Conservation (phyloP, 371 early-diverging fungal species). For the Actinomortierella ambigua region DNA sequence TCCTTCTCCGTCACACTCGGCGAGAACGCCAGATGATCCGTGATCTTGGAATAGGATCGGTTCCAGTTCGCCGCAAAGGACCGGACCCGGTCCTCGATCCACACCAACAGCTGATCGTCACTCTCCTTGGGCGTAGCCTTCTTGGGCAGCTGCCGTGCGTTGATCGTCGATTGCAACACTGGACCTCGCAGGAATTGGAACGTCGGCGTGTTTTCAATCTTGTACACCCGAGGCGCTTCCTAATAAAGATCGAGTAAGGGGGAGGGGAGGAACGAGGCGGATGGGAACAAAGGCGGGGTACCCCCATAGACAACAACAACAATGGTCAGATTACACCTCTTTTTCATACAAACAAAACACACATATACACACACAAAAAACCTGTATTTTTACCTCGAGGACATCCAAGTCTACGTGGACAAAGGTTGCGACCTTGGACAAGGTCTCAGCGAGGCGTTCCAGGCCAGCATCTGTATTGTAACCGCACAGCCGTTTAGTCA, state of each 20-base stretch:
- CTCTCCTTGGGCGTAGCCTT: slow-evolving; percentile 28
- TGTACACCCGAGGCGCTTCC: slow-evolving; percentile 29
- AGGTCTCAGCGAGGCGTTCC: slow-evolving; percentile 27
- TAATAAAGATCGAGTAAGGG: slow-evolving; percentile 1
- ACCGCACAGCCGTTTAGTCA: background rate
- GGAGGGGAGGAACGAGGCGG: background rate
- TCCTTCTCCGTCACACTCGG: slow-evolving; percentile 35
- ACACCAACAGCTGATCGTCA: slow-evolving; percentile 33
- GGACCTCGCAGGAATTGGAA: slow-evolving; percentile 35
- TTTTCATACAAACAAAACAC: too few relatives aligned
- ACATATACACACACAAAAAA: too few relatives aligned
- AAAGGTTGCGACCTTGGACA: slow-evolving; percentile 26
- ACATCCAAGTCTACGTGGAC: slow-evolving; percentile 41
- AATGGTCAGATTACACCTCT: too few relatives aligned
- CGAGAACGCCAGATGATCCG: slow-evolving; percentile 41
- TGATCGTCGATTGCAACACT: slow-evolving; percentile 33
- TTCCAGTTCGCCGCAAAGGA: slow-evolving; percentile 34
- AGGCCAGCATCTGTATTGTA: slow-evolving; percentile 11
- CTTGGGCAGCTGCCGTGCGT: slow-evolving; percentile 25
- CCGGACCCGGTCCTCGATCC: slow-evolving; percentile 21
- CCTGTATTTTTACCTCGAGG: slow-evolving; percentile 21
- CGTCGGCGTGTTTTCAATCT: slow-evolving; percentile 26
- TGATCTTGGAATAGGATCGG: slow-evolving; percentile 42
- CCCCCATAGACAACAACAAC: too few relatives aligned
- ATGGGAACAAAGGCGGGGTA: too few relatives aligned